A percentile compares a stretch with the other conserved stretches of the same genome.
These are phyloP conservation scores for Colletotrichum horii DNA, from an alignment of 2,329 filamentous ascomycete genomes.

Conservation along the genomic window DNA sequence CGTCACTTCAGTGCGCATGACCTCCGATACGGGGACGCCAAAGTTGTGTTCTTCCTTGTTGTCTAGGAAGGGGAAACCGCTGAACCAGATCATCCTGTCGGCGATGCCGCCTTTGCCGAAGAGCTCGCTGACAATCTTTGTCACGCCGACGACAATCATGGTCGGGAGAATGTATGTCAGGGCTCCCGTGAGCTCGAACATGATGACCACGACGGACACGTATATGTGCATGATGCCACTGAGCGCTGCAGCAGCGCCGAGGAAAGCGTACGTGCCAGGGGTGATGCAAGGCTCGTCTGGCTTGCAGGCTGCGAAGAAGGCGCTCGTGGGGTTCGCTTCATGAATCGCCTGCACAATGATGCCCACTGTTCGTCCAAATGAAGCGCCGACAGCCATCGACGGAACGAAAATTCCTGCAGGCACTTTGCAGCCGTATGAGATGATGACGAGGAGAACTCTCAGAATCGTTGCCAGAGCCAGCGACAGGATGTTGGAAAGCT, in stretches of 20 bases:
- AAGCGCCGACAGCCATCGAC: slow-evolving; percentile 95
- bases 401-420: slow-evolving; percentile 98
- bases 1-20: slow-evolving; percentile 81
- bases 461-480: slow-evolving; percentile 81
- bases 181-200: slow-evolving; percentile 98
- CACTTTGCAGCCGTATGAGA: slow-evolving; percentile 97
- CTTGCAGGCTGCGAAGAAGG: slow-evolving; percentile 87
- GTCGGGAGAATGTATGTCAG: slow-evolving; percentile 96
- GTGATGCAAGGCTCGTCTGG: slow-evolving; percentile 96
- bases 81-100: slow-evolving; percentile 99
- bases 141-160: slow-evolving; percentile 98
- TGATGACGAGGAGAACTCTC: slow-evolving; percentile 84
- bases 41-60: slow-evolving; percentile 98
- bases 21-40: slow-evolving; percentile 88
- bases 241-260: slow-evolving; percentile 88
- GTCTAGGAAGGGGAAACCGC: slow-evolving; percentile 94
- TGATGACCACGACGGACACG: slow-evolving; percentile 95
- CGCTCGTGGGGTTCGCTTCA: slow-evolving; percentile 79
- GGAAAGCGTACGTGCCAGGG: slow-evolving; percentile 93
- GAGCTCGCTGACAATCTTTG: slow-evolving; percentile 88
- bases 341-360: slow-evolving; percentile 91
- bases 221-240: slow-evolving; percentile 99
- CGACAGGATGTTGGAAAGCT: slow-evolving; percentile 79
- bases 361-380: slow-evolving; percentile 91
- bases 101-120: slow-evolving; percentile 97